Conservation (phyloP, 2,329 filamentous ascomycete genomes). For the Verticillium nonalfalfae region DNA sequence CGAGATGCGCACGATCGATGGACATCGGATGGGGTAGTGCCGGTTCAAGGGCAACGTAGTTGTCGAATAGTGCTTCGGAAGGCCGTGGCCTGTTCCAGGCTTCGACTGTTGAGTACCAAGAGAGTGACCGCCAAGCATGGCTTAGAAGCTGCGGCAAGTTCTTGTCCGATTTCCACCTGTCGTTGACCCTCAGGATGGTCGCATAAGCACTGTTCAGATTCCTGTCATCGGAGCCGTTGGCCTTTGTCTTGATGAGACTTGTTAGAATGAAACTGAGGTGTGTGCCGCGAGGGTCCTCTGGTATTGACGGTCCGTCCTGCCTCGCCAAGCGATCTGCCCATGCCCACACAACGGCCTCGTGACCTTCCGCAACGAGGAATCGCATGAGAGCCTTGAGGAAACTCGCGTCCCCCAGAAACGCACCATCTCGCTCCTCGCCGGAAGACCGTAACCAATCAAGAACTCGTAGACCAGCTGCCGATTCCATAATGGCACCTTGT, state of each 20-base stretch:
- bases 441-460: slow-evolving; percentile 48
- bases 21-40: not conserved
- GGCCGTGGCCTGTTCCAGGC: slow-evolving; percentile 37
- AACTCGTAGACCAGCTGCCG: slow-evolving; percentile 40
- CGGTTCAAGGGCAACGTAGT: slow-evolving; percentile 28
- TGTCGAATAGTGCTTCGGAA: slow-evolving; percentile 42
- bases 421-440: slow-evolving; percentile 36
- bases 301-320: slow-evolving; percentile 6
- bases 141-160: slow-evolving; percentile 29
- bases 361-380: slow-evolving; percentile 46
- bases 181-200: slow-evolving; percentile 38
- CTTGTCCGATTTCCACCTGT: slow-evolving; percentile 28
- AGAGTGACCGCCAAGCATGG: slow-evolving; percentile 39
- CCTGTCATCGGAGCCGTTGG: slow-evolving; percentile 22
- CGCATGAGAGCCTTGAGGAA: slow-evolving; percentile 34
- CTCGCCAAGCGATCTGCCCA: slow-evolving; percentile 30
- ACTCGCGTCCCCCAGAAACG: slow-evolving; percentile 33
- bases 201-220: slow-evolving; percentile 44
- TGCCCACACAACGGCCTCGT: slow-evolving; percentile 44
- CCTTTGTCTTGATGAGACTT: slow-evolving; percentile 35
- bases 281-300: slow-evolving; percentile 3
- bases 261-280: slow-evolving; percentile 21
- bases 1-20: slow-evolving; percentile 46
- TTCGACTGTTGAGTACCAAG: slow-evolving; percentile 46
- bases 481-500: slow-evolving; percentile 26